Percentiles rank a stretch among this genome's conserved stretches.
phyloP scores from a whole-genome alignment of 2,329 filamentous ascomycete genomes.

The Fusarium euwallaceae region DNA sequence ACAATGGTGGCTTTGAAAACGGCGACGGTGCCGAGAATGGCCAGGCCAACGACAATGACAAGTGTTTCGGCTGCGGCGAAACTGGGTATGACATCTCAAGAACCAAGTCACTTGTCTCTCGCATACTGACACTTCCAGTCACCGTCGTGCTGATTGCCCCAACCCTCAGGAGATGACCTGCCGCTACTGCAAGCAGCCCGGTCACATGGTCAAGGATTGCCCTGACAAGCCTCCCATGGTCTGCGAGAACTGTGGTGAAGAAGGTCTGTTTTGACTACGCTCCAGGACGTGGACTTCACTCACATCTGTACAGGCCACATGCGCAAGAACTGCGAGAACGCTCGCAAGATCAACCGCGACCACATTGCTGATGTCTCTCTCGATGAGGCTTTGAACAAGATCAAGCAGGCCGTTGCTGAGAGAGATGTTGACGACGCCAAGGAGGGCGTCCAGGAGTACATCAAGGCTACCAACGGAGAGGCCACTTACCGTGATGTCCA shows the following conservation, averaged over 20 bases:
- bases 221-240: conserved; percentile 67
- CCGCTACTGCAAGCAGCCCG: conserved; percentile 63
- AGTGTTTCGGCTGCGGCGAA: conserved; percentile 56
- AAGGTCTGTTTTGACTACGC: conserved; percentile 59
- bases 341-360: conserved; percentile 69
- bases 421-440: conserved; percentile 75
- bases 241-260: conserved; percentile 73
- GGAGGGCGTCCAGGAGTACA: conserved; percentile 69
- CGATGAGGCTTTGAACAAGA: conserved; percentile 70
- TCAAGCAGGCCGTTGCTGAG: conserved; percentile 65
- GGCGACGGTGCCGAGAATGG: conserved; percentile 6
- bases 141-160: conserved; percentile 54
- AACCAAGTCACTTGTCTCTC: background rate
- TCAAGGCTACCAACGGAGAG: conserved; percentile 68
- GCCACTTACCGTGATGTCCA: conserved; percentile 73
- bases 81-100: conserved; percentile 47
- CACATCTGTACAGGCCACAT: conserved; percentile 63
- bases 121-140: conserved; percentile 34
- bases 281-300: background rate
- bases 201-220: conserved; percentile 72
- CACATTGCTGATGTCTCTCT: conserved; percentile 61
- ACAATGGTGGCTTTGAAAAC: conserved; percentile 7
- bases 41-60: conserved; percentile 39
- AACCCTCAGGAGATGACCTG: conserved; percentile 52
- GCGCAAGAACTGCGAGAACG: conserved; percentile 67